These are phyloP conservation scores for Moniliella sp. DNA, from an alignment of 1,284 basidiomycete species.

Conservation along the genomic window DNA sequence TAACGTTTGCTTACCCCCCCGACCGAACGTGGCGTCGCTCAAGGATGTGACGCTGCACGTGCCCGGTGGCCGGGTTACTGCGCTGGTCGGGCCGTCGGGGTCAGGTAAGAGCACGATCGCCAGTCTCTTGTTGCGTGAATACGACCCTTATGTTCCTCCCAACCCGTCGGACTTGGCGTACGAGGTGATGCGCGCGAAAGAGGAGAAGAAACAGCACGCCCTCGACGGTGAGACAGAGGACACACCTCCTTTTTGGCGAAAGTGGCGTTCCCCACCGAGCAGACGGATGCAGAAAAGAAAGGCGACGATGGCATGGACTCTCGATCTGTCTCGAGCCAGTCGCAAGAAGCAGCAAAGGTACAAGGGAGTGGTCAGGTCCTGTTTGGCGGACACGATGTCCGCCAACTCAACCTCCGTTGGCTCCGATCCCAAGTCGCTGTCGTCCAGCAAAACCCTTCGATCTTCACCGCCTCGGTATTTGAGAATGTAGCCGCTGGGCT, in stretches of 20 bases:
- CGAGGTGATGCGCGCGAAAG: constrained; percentile 3
- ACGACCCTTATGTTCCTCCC: constrained; percentile 31
- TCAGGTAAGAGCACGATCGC: constrained; percentile 36
- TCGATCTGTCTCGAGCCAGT: constrained; percentile 1
- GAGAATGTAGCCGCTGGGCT: constrained; percentile 30
- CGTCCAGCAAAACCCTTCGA: constrained; percentile 36
- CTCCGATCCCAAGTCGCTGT: constrained; percentile 36
- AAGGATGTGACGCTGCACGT: constrained; percentile 14
- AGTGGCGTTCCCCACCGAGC: constrained; percentile 2
- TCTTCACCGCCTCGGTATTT: constrained; percentile 25
- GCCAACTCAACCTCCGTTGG: constrained; percentile 35
- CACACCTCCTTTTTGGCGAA: no score
- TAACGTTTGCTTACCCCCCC: constrained; percentile 26
- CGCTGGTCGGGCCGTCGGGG: constrained; percentile 31
- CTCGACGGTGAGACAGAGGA: neutral
- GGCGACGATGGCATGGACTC: constrained; percentile 1
- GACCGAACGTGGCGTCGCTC: constrained; percentile 17
- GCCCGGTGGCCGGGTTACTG: constrained; percentile 23
- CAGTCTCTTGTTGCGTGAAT: constrained; percentile 34
- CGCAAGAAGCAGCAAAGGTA: constrained; percentile 3
- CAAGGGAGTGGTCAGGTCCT: constrained; percentile 16
- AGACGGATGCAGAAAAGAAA: neutral
- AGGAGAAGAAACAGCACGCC: constrained; percentile 1
- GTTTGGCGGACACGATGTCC: constrained; percentile 30
- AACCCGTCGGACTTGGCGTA: constrained; percentile 3